These are phyloP conservation scores for Pseudogymnoascus sp. DNA, from an alignment of 2,329 filamentous ascomycete species.

Conservation along the genomic window DNA sequence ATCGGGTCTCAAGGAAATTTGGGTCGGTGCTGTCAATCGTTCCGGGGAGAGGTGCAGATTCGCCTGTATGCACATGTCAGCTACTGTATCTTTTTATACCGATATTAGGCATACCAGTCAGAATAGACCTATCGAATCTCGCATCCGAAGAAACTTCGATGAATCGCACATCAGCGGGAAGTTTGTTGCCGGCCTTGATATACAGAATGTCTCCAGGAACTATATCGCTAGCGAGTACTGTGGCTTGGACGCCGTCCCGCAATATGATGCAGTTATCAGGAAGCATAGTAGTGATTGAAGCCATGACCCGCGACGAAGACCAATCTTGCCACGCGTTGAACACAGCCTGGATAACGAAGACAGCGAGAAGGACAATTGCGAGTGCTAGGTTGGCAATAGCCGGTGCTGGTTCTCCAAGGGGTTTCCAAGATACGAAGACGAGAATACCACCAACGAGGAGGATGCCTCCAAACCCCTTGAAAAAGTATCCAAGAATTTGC, in stretches of 20 bases:
- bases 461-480: slow-evolving; percentile 67
- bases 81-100: not conserved
- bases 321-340: slow-evolving; percentile 69
- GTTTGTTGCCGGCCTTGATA: slow-evolving; percentile 63
- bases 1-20: slow-evolving; percentile 69
- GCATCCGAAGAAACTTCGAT: slow-evolving; percentile 59
- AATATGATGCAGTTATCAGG: slow-evolving; percentile 61
- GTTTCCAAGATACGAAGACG: slow-evolving; percentile 70
- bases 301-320: slow-evolving; percentile 69
- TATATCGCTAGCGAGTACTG: slow-evolving; percentile 48
- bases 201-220: slow-evolving; percentile 64
- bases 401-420: slow-evolving; percentile 59
- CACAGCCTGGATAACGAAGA: slow-evolving; percentile 60
- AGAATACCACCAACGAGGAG: slow-evolving; percentile 60
- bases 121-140: slow-evolving; percentile 63
- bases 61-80: slow-evolving; percentile 34
- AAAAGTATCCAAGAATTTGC: slow-evolving; percentile 60
- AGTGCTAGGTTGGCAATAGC: slow-evolving; percentile 61
- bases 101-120: slow-evolving; percentile 45
- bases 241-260: slow-evolving; percentile 46
- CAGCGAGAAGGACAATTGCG: slow-evolving; percentile 61
- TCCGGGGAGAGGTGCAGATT: slow-evolving; percentile 56
- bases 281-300: slow-evolving; percentile 72
- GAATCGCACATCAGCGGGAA: slow-evolving; percentile 66
- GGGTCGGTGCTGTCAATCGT: slow-evolving; percentile 58